Percentiles rank a stretch among this genome's conserved stretches.
Conservation (phyloP, 2,329 filamentous ascomycete genomes). For the Fusarium begoniae region DNA sequence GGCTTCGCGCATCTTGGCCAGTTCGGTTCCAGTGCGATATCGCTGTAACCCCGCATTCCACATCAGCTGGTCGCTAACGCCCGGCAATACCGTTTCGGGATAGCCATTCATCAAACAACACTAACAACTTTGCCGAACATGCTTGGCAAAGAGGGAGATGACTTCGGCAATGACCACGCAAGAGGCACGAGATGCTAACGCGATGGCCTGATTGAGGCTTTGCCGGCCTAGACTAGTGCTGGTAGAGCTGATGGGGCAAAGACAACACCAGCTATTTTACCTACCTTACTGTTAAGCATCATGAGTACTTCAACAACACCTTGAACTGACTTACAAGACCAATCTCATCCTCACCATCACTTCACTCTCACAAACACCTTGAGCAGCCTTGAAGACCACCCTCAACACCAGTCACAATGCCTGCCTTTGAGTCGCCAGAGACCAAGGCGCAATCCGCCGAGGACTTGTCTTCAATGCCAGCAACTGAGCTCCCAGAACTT, state of each 20-base stretch:
- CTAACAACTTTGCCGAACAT: background rate
- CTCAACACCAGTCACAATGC: background rate
- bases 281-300: background rate
- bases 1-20: fast-evolving
- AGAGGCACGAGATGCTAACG: background rate
- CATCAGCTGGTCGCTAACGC: background rate
- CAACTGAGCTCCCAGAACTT: conserved; percentile 35
- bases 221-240: background rate
- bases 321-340: background rate
- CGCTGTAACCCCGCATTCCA: background rate
- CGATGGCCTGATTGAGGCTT: background rate
- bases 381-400: background rate
- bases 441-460: background rate
- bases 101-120: background rate
- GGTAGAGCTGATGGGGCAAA: background rate
- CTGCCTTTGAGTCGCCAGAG: conserved; percentile 27
- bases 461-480: conserved; percentile 6
- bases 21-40: background rate
- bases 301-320: background rate
- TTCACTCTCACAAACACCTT: background rate
- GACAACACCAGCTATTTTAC: background rate
- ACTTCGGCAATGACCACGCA: background rate
- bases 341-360: background rate
- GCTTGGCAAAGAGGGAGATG: background rate
- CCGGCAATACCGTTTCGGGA: background rate